Evolutionary conservation across 495 filamentous ascomycete species (phyloP).

Genomic region (Daldinia childiae): DNA sequence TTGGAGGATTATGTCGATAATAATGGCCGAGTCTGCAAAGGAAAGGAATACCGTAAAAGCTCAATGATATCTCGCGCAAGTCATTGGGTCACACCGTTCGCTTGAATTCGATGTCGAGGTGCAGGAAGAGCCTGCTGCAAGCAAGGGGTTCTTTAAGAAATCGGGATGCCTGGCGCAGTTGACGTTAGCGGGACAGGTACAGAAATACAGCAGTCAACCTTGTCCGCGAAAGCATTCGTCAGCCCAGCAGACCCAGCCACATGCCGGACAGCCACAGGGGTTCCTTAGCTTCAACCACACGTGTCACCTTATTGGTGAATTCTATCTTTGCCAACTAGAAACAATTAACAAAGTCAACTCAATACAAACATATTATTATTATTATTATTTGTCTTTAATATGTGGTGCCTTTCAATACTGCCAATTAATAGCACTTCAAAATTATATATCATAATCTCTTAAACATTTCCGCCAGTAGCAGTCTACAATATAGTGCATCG

Average conservation of each 20-base stretch:
- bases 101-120: slow-evolving; percentile 17
- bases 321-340: too few species aligned
- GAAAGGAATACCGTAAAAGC: slow-evolving; percentile 13
- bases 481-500: too few species aligned
- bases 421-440: background rate
- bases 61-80: slow-evolving; percentile 29
- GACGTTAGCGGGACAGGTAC: slow-evolving; percentile 29
- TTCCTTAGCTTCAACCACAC: background rate
- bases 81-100: slow-evolving; percentile 33
- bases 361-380: too few species aligned
- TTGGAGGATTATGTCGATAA: slow-evolving; percentile 20
- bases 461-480: background rate
- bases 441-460: background rate
- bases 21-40: slow-evolving; percentile 5
- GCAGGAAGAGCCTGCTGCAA: slow-evolving; percentile 24
- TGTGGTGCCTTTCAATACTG: too few species aligned
- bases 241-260: slow-evolving; percentile 1
- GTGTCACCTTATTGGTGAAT: background rate
- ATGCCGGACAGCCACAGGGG: background rate
- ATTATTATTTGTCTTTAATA: too few species aligned
- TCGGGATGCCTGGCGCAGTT: slow-evolving; percentile 33
- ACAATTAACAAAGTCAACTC: too few species aligned
- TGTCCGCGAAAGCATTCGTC: background rate
- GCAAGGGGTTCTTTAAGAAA: slow-evolving; percentile 22
- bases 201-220: background rate